Conservation (phyloP, 2,329 filamentous ascomycete genomes). For the Dothiorella sarmentorum region DNA sequence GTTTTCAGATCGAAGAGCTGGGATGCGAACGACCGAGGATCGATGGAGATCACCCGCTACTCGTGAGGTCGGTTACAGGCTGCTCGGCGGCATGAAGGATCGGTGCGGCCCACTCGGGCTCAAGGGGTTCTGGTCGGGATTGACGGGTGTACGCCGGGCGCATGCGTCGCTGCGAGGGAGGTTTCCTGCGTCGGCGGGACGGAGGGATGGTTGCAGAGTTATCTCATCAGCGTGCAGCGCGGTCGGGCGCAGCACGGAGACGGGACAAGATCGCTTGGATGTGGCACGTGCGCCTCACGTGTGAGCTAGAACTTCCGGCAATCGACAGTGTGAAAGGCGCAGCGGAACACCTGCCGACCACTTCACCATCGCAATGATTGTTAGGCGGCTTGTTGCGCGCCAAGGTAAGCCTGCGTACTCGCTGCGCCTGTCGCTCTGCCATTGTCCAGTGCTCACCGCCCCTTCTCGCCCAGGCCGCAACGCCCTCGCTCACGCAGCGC, state of each 20-base stretch:
- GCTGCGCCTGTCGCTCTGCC: not conserved
- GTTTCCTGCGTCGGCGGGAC: conserved; percentile 6
- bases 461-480: conserved; percentile 27
- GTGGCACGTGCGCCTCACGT: not conserved
- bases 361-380: conserved; percentile 36
- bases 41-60: conserved; percentile 19
- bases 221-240: conserved; percentile 17
- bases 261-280: not conserved
- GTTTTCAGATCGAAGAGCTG: conserved; percentile 17
- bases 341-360: not conserved
- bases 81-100: conserved; percentile 18
- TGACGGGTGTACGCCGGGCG: not conserved
- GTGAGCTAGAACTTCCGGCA: no score
- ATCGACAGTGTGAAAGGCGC: not conserved
- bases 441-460: conserved; percentile 15
- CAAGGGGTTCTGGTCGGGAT: not conserved
- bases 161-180: conserved; percentile 2
- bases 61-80: conserved; percentile 5
- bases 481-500: conserved; percentile 31
- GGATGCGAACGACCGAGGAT: conserved; percentile 20
- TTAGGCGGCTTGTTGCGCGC: conserved; percentile 41
- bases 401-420: conserved; percentile 30
- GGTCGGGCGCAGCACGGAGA: conserved; percentile 12
- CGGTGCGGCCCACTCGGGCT: conserved; percentile 13
- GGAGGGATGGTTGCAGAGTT: conserved; percentile 17